Conservation (phyloP, 1,284 basidiomycete species). For the Cerrena zonata region DNA sequence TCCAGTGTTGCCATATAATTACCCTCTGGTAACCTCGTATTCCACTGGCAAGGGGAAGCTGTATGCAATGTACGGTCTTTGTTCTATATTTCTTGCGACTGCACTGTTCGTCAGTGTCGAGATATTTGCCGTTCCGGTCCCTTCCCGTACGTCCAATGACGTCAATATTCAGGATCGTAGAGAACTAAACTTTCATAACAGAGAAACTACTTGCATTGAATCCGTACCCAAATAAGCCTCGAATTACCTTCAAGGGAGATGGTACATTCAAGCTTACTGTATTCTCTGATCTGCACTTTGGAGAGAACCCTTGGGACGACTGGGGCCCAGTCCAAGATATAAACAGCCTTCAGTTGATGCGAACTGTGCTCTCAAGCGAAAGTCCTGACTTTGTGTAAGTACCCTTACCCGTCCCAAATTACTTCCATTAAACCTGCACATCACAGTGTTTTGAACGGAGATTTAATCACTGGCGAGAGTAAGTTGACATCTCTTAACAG, state of each 20-base stretch:
- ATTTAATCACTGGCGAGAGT: slow-evolving; percentile 66
- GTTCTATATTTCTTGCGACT: not conserved
- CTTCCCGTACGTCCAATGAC: not conserved
- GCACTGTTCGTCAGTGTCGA: not conserved
- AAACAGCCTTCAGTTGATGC: slow-evolving; percentile 53
- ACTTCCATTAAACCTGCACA: not conserved
- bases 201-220: slow-evolving; percentile 12
- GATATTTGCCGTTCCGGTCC: not conserved
- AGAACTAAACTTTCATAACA: not conserved
- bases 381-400: slow-evolving; percentile 59
- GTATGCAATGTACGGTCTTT: too few relatives aligned
- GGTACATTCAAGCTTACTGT: slow-evolving; percentile 63
- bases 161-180: not conserved
- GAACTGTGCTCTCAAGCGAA: slow-evolving; percentile 45
- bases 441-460: slow-evolving; percentile 54
- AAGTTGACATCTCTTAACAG: slow-evolving; percentile 13
- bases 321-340: slow-evolving; percentile 62
- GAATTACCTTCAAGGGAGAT: slow-evolving; percentile 30
- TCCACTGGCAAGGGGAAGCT: too few relatives aligned
- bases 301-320: slow-evolving; percentile 62
- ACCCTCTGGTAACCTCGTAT: too few relatives aligned
- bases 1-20: too few relatives aligned
- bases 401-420: not conserved
- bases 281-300: slow-evolving; percentile 65
- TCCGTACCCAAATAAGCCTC: slow-evolving; percentile 25